Evolutionary conservation across 495 filamentous ascomycete species (phyloP), one percentile per base, ranked within the genome.

Genomic region (Penicilliopsis zonata): DNA sequence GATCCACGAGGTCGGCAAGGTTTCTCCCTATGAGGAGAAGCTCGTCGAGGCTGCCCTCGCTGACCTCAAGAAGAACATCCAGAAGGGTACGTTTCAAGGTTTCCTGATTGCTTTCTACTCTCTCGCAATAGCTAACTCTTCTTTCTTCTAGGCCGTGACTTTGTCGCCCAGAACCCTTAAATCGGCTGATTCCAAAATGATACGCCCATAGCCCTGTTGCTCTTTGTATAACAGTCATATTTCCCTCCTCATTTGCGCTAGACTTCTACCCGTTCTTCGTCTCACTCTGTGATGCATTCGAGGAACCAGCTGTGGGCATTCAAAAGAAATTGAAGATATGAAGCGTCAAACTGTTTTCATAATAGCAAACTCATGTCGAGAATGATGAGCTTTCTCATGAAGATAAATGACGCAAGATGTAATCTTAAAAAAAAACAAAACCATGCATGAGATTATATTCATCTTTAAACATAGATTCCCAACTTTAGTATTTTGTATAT

Each of bases 31-130:
- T 55, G 90, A 98, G 77, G 63, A 94, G 74, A 76, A 80, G 63
- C 76, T 98, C 44, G 59, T 98, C 41, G 82, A 88, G 53, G 80
- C 75, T 42, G 79, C 72, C 69, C 64, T 94, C 38, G 61, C 47
- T 42, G 90, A 96, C 67, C 71, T 98, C 57, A 86, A 86, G 73
- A 85, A 83, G 63, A 84, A 85, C 64, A 84, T 85, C 58, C 51
- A 69, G 50, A 85, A 85, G 74, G 79, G 69, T 55, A 47, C 38
- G 9, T 19, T 23, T 14, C 19, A 13, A 7, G 13, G 16, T 17
- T 20, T 22, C 17, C 9, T 3, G 15, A 18, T 17, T 6, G 29
- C n/a, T n/a, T n/a, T n/a, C n/a, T n/a, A n/a, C n/a, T 13, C 4
- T 35, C 9, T n/a, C 4, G 12, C 27, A 18, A 21, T 20, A 35